Evolutionary conservation across 306 rosid species (phyloP).

Genomic region (Benincasa hispida): DNA sequence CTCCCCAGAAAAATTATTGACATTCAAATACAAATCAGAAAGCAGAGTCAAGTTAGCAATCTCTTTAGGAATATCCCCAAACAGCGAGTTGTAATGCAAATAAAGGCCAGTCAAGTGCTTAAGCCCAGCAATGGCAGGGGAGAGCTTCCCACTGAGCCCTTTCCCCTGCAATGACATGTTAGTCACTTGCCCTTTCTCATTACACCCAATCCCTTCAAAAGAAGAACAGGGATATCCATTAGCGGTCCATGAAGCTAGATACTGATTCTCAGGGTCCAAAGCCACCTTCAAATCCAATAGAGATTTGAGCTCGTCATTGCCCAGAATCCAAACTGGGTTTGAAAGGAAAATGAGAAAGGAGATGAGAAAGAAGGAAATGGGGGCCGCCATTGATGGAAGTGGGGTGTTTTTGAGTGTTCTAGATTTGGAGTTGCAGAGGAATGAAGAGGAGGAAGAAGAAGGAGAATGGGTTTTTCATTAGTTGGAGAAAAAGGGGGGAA

Average conservation of each 20-base stretch:
- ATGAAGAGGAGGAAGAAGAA: neutral
- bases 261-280: slow-evolving; percentile 32
- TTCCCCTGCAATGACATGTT: slow-evolving; percentile 41
- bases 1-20: slow-evolving; percentile 33
- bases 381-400: neutral
- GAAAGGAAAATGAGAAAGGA: slow-evolving; percentile 17
- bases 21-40: slow-evolving; percentile 36
- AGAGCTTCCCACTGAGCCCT: slow-evolving; percentile 32
- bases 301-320: slow-evolving; percentile 20
- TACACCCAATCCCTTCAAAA: slow-evolving; percentile 46
- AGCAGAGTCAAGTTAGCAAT: slow-evolving; percentile 24
- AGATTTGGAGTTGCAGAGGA: neutral
- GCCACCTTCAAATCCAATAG: slow-evolving; percentile 32
- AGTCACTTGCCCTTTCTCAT: slow-evolving; percentile 29
- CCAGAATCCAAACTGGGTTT: neutral
- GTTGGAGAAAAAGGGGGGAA: neutral
- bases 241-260: slow-evolving; percentile 27
- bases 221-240: slow-evolving; percentile 28
- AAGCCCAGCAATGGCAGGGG: slow-evolving; percentile 28
- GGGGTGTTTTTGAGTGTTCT: neutral
- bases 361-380: neutral
- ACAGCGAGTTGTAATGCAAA: slow-evolving; percentile 36
- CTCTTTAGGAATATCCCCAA: slow-evolving; percentile 29
- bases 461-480: neutral
- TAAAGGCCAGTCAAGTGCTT: slow-evolving; percentile 40